Base-by-base conservation (phyloP, 306 rosid genomes). In the Citrullus mucosospermus region DNA sequence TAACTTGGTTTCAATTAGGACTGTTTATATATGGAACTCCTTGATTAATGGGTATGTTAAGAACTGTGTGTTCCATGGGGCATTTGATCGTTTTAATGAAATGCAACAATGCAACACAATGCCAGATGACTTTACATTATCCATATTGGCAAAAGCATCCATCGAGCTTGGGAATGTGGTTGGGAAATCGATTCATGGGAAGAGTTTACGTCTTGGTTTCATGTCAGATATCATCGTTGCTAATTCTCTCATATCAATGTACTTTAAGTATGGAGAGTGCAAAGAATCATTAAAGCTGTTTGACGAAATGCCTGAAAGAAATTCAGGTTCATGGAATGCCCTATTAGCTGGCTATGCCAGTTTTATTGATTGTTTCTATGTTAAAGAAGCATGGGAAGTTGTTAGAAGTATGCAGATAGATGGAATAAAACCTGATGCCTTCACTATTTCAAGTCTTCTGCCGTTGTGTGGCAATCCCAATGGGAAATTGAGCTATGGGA, bases 241-340 rank as follows among this genome's bases (percentile, higher is more conserved):
- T 8, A 93, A 91, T 74, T 93, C 97, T n/a, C 61, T 91, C 17
- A 82, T 90, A 84, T 85, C 91, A 0, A 90, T 89, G 97, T 91
- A 91, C 75, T 50, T 78, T 5, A 90, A 88, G 78, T 88, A 92
- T 70, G 92, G 89, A 0, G 78, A 71, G 51, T 81, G 83, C 78
- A 51, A 78, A 25, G 88, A 79, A 17, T 81, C 88, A 10, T 57
- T 86, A 78, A 91, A 86, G 80, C 67, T 85, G 87, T 91, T 93
- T 10, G 93, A 90, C 56, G 93, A 89, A 88, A 93, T 89, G 93
- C 87, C 91, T 73, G 82, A 65, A 0, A 89, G 89, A 82, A 93
- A 83, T 75, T 85, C 83, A 10, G 87, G 84, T 78, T 90, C 96
- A 5, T 90, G 92, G 85, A 93, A 92, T 88, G 97, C 78, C 14